A percentile compares a stretch with the other conserved stretches of the same genome.
phyloP scores from a whole-genome alignment of 192 early-diverging fungal genomes.

The Backusella tarrabulga region DNA sequence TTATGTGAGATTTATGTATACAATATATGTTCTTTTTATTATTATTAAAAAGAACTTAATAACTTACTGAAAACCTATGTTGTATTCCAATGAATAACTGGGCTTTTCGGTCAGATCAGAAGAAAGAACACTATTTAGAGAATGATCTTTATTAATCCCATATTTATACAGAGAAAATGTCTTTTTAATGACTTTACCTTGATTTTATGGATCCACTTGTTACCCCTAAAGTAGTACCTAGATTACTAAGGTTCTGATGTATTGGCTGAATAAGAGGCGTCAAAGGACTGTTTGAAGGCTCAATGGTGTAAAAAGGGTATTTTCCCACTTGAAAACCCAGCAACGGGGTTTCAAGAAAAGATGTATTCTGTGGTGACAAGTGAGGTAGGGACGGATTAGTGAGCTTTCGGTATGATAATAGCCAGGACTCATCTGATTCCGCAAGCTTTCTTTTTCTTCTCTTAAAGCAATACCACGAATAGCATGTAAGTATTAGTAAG shows the following conservation, averaged over 20 bases:
- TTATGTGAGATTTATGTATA: not conserved
- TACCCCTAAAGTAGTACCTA: not conserved
- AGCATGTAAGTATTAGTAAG: not conserved
- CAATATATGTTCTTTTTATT: not conserved
- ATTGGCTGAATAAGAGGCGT: not conserved
- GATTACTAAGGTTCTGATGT: not conserved
- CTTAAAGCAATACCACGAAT: not conserved
- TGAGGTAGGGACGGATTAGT: not conserved
- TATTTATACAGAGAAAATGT: not conserved
- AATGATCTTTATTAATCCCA: not conserved
- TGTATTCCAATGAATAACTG: not conserved
- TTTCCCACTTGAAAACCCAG: not conserved
- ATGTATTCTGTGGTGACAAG: not conserved
- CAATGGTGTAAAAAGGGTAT: not conserved
- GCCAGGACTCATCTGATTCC: not conserved
- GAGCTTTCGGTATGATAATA: not conserved
- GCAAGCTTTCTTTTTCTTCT: not conserved
- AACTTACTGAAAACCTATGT: constrained; percentile 16
- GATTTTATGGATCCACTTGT: not conserved
- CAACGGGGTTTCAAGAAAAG: not conserved
- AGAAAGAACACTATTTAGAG: not conserved
- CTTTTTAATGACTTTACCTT: not conserved
- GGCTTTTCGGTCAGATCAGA: not conserved
- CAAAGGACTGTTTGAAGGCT: not conserved
- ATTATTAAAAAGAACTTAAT: not conserved